Evolutionary conservation across 768 basidiomycete species (phyloP).

Genomic region (Lentinus tigrinus): DNA sequence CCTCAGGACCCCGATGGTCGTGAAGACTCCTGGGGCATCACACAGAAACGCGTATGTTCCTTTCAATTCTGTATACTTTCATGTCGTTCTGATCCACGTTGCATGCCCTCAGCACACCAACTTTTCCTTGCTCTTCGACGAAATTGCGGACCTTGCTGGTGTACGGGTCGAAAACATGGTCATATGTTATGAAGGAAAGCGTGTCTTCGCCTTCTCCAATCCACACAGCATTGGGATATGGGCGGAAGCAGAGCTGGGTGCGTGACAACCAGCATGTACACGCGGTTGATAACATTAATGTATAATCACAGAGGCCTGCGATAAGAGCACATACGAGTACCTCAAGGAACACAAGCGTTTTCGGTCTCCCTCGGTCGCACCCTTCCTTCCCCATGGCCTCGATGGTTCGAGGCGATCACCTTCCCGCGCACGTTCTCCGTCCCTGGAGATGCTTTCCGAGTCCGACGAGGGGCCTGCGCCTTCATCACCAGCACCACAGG

Average conservation of each 20-base stretch:
- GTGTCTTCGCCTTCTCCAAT: slow-evolving; percentile 68
- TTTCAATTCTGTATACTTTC: background rate
- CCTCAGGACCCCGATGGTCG: slow-evolving; percentile 46
- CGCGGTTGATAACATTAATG: background rate
- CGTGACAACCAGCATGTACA: slow-evolving; percentile 3
- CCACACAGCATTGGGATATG: slow-evolving; percentile 67
- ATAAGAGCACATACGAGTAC: slow-evolving; percentile 62
- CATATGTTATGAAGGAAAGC: slow-evolving; percentile 58
- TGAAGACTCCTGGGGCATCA: slow-evolving; percentile 48
- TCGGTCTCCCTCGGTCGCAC: slow-evolving; percentile 25
- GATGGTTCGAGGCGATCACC: slow-evolving; percentile 5
- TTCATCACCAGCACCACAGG: slow-evolving; percentile 21
- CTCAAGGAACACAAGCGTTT: slow-evolving; percentile 42
- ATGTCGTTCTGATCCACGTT: background rate
- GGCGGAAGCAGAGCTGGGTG: slow-evolving; percentile 67
- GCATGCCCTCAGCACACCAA: slow-evolving; percentile 54
- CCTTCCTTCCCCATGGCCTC: slow-evolving; percentile 16
- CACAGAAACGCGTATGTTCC: slow-evolving; percentile 53
- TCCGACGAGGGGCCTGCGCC: slow-evolving; percentile 20
- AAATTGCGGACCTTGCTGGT: slow-evolving; percentile 57
- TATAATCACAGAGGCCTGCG: slow-evolving; percentile 56
- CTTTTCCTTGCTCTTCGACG: slow-evolving; percentile 65
- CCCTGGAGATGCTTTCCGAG: slow-evolving; percentile 22
- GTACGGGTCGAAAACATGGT: slow-evolving; percentile 53
- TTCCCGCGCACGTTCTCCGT: slow-evolving; percentile 14